Conservation (phyloP, 139 green algal species). For the Chlorella sp. region DNA sequence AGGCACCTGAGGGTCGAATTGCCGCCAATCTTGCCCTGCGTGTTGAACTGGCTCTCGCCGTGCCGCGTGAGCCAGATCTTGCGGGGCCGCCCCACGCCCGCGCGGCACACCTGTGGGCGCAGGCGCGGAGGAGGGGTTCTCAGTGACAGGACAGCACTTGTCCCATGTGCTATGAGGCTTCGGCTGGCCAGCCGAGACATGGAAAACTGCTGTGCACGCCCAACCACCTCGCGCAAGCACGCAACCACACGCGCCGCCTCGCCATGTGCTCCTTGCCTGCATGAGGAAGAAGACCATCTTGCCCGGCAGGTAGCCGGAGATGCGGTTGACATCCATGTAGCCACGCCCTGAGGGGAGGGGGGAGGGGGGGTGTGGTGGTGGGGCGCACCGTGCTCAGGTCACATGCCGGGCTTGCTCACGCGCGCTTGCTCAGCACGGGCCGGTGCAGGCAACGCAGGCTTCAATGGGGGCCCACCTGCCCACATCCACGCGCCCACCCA, state of each 20-base stretch:
- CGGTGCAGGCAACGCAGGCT: neutral
- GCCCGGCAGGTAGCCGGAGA: conserved; percentile 94
- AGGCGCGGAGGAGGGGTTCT: too few relatives aligned
- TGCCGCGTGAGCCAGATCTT: conserved; percentile 91
- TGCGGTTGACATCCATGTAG: conserved; percentile 95
- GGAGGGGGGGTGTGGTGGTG: neutral
- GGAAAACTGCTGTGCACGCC: too few relatives aligned
- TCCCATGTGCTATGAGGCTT: too few relatives aligned
- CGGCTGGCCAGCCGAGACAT: too few relatives aligned
- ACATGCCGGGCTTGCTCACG: too few relatives aligned
- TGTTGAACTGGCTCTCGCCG: conserved; percentile 89
- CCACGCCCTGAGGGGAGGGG: conserved; percentile 64
- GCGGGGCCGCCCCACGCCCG: conserved; percentile 67
- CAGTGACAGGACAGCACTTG: too few relatives aligned
- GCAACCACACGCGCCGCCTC: too few relatives aligned
- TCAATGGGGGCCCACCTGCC: neutral
- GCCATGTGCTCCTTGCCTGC: too few relatives aligned
- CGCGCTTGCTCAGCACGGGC: too few relatives aligned
- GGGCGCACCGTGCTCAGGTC: too few relatives aligned
- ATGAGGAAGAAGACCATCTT: conserved; percentile 98
- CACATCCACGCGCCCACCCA: neutral
- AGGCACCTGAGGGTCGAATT: conserved; percentile 68
- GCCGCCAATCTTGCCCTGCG: conserved; percentile 77
- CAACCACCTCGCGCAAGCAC: too few relatives aligned
- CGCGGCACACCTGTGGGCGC: conserved; percentile 76